Conservation (phyloP, 2,329 filamentous ascomycete genomes). For the Apiospora hydei region DNA sequence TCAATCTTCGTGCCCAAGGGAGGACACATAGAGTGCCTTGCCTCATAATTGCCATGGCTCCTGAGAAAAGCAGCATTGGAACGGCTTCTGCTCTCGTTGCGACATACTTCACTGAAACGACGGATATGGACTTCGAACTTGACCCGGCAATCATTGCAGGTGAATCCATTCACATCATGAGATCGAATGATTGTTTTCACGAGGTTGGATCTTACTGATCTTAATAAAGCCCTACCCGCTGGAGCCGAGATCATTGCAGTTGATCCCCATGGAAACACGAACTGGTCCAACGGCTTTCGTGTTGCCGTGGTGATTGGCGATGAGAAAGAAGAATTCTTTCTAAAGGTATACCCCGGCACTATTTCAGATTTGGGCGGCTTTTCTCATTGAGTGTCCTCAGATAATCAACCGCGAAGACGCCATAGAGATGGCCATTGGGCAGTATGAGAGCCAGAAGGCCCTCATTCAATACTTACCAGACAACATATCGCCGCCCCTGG, state of each 20-base stretch:
- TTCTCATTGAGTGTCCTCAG: neutral
- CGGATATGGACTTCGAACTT: too few relatives aligned
- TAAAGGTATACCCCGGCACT: neutral
- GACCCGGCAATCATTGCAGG: too few relatives aligned
- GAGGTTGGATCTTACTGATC: neutral
- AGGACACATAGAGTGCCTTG: too few relatives aligned
- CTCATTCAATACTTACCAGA: neutral
- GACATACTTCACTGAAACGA: too few relatives aligned
- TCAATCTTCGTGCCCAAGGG: too few relatives aligned
- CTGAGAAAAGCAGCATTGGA: too few relatives aligned
- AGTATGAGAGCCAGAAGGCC: slow-evolving; percentile 29
- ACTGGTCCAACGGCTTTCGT: neutral
- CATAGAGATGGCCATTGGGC: neutral
- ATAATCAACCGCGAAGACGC: neutral
- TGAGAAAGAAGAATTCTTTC: neutral
- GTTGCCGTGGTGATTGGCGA: neutral
- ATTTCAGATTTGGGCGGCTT: too few relatives aligned
- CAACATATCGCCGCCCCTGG: neutral
- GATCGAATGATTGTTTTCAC: too few relatives aligned
- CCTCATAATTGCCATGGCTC: too few relatives aligned
- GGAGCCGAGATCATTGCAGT: neutral
- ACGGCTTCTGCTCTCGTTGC: too few relatives aligned
- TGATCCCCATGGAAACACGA: neutral
- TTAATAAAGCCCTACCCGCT: neutral
- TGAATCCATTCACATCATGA: too few relatives aligned